These are phyloP conservation scores for Mycena sanguinolenta DNA, from an alignment of 768 basidiomycete genomes.

Conservation along the genomic window DNA sequence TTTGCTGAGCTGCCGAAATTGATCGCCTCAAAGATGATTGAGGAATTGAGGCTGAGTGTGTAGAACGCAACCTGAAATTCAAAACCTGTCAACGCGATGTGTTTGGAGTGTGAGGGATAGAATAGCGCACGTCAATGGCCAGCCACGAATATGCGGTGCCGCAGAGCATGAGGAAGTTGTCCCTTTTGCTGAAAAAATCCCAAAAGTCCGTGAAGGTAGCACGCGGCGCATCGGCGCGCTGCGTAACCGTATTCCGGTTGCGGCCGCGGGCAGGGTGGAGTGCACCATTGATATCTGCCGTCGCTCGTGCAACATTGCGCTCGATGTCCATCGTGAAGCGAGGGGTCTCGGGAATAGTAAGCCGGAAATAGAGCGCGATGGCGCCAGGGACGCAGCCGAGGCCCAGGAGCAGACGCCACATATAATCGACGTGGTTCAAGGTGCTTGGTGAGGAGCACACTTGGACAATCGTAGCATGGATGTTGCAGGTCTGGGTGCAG, in stretches of 20 bases:
- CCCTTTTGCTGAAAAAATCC: conserved; percentile 75
- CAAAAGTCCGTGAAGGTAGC: conserved; percentile 78
- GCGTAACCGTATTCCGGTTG: conserved; percentile 43
- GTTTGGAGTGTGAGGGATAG: conserved; percentile 4
- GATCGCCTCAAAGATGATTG: conserved; percentile 80
- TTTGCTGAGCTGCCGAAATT: conserved; percentile 69
- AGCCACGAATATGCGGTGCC: conserved; percentile 91
- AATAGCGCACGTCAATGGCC: conserved; percentile 76
- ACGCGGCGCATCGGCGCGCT: conserved; percentile 76
- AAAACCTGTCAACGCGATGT: neutral
- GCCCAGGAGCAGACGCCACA: conserved; percentile 92
- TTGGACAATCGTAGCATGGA: conserved; percentile 23
- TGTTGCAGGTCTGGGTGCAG: neutral
- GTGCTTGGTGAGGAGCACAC: neutral
- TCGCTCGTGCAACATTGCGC: conserved; percentile 81
- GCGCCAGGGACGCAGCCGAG: conserved; percentile 86
- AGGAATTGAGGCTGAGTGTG: conserved; percentile 87
- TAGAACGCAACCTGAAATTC: conserved; percentile 81
- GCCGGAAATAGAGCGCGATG: conserved; percentile 92
- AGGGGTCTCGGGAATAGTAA: conserved; percentile 93
- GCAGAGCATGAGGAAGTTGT: conserved; percentile 83
- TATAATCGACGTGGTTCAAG: conserved; percentile 71
- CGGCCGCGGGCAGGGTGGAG: conserved; percentile 47
- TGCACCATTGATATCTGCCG: conserved; percentile 79
- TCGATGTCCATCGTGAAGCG: conserved; percentile 94